Conservation (phyloP, 306 rosid genomes). For the Mimosa bimucronata region DNA sequence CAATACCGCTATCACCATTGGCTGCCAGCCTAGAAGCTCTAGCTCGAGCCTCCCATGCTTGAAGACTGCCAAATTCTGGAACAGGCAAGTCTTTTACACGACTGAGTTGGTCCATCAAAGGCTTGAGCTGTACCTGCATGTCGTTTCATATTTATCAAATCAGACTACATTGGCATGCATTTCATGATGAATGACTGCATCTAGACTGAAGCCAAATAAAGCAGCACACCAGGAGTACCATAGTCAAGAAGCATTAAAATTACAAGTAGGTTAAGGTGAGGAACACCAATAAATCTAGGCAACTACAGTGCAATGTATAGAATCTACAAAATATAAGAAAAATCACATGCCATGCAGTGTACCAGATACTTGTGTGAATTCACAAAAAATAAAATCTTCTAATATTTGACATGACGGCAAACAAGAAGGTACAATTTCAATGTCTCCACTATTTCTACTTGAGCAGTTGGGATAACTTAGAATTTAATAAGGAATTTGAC, state of each 20-base stretch:
- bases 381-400: slow-evolving; percentile 17
- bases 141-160: slow-evolving; percentile 20
- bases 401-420: slow-evolving; percentile 1
- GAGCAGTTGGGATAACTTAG: neutral
- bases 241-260: slow-evolving; percentile 23
- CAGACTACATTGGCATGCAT: neutral
- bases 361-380: neutral
- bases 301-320: neutral
- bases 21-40: slow-evolving; percentile 80
- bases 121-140: slow-evolving; percentile 87
- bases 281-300: slow-evolving; percentile 31
- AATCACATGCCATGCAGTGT: slow-evolving; percentile 14
- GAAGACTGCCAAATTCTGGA: slow-evolving; percentile 92
- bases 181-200: neutral
- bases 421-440: slow-evolving; percentile 2
- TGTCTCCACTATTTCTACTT: neutral
- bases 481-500: neutral
- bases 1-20: slow-evolving; percentile 69
- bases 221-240: slow-evolving; percentile 5
- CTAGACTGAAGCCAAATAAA: neutral
- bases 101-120: slow-evolving; percentile 80
- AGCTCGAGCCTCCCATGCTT: slow-evolving; percentile 97
- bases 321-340: neutral
- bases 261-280: slow-evolving; percentile 12
- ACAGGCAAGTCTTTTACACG: slow-evolving; percentile 89